Conservation (phyloP, 148 eudicot genomes). For the Beta vulgaris region DNA sequence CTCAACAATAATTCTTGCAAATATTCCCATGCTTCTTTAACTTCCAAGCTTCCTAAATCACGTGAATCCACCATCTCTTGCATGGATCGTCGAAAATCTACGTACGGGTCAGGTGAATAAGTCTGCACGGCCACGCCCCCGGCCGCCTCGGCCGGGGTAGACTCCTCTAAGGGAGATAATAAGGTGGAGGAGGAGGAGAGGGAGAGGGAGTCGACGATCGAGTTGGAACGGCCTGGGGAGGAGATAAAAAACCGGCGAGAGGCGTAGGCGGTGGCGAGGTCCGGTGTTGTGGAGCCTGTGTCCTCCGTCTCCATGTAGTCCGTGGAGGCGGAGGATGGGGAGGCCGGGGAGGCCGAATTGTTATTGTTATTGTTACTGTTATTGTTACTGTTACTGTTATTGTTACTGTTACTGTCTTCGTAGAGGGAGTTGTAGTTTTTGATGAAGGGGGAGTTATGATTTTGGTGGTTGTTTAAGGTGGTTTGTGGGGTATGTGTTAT, state of each 20-base stretch:
- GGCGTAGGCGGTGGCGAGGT: slow-evolving; percentile 61
- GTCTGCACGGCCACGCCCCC: slow-evolving; percentile 62
- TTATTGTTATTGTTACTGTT: not conserved
- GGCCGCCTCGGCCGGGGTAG: slow-evolving; percentile 2
- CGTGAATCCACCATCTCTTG: slow-evolving; percentile 96
- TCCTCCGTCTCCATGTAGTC: slow-evolving; percentile 27
- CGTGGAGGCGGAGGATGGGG: slow-evolving; percentile 19
- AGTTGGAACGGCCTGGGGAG: slow-evolving; percentile 85
- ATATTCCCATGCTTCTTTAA: slow-evolving; percentile 54
- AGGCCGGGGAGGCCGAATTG: slow-evolving; percentile 2
- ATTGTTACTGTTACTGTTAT: no score
- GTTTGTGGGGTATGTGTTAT: slow-evolving; percentile 11
- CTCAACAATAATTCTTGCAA: slow-evolving; percentile 71
- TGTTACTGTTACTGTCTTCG: slow-evolving; percentile 26
- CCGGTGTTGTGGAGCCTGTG: slow-evolving; percentile 34
- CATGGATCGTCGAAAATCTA: slow-evolving; percentile 85
- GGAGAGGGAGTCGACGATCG: slow-evolving; percentile 51
- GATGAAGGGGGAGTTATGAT: slow-evolving; percentile 30
- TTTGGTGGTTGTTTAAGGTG: slow-evolving; percentile 18
- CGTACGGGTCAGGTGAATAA: slow-evolving; percentile 83
- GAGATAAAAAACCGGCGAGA: slow-evolving; percentile 87
- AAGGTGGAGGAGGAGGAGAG: slow-evolving; percentile 28
- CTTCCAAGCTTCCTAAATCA: slow-evolving; percentile 42
- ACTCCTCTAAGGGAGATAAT: slow-evolving; percentile 19
- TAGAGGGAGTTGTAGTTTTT: slow-evolving; percentile 63